phyloP scores from a whole-genome alignment of 352 stramenopile species.

The Phytopythium cucurbitacearum region DNA sequence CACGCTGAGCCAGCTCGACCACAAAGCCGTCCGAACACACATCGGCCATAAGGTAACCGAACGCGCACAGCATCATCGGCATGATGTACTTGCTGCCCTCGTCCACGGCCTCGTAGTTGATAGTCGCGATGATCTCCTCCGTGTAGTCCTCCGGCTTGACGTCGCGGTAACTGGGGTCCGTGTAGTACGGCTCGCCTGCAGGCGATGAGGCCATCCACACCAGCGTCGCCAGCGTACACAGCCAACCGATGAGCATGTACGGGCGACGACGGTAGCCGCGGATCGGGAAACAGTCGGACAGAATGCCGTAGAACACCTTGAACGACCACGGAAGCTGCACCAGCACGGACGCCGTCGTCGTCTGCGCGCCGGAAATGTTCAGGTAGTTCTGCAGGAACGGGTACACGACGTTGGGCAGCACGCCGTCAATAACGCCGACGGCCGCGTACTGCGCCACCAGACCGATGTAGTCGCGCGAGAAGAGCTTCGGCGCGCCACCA shows the following conservation, averaged over 20 bases:
- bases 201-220: constrained; percentile 33
- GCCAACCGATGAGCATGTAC: constrained; percentile 58
- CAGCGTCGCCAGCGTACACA: constrained; percentile 28
- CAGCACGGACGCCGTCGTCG: constrained; percentile 32
- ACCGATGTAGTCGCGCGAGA: constrained; percentile 44
- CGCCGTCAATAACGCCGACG: constrained; percentile 44
- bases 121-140: constrained; percentile 22
- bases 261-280: constrained; percentile 40
- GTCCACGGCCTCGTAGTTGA: constrained; percentile 31
- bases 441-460: constrained; percentile 50
- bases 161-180: constrained; percentile 18
- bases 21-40: constrained; percentile 46
- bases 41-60: constrained; percentile 46
- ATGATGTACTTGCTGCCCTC: constrained; percentile 38
- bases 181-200: constrained; percentile 35
- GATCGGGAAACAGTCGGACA: constrained; percentile 59
- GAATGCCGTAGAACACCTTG: constrained; percentile 59
- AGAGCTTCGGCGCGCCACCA: constrained; percentile 32
- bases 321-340: constrained; percentile 57
- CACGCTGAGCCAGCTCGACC: constrained; percentile 42
- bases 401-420: constrained; percentile 42
- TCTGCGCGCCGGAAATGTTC: constrained; percentile 42
- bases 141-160: constrained; percentile 41
- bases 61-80: constrained; percentile 35
- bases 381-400: constrained; percentile 58